Evolutionary conservation across 2,329 filamentous ascomycete genomes (phyloP), one percentile per base, ranked within the genome.

Genomic region (Verticillium isaacii): DNA sequence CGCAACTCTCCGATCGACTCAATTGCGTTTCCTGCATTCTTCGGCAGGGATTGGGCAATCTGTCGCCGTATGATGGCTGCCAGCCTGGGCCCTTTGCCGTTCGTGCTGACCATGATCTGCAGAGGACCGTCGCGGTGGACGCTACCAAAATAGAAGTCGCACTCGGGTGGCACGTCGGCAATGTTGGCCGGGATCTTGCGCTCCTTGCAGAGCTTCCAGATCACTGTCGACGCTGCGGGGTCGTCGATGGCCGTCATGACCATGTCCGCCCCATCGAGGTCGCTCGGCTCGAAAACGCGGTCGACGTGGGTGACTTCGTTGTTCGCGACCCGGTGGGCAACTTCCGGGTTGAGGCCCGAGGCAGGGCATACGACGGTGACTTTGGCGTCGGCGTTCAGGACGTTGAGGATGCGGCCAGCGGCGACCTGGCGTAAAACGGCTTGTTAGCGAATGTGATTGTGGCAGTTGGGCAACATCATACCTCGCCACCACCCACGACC

Each of bases 71-170:
- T 90, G 57, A 93, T 88, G 67, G 92, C 94, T 11, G 95, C 95
- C 66, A 99, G 79, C 72, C 94, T 89, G 0, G 95, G 95, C 0
- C 95, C 95, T 73, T 97, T 97, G 59, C 95, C 95, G 74, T 98
- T 99, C 39, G 95, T 99, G 78, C 91, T 96, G 68, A 99, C 94
- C 95, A 99, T 99, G 70, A 99, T 89, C 80, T 99, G 95, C 64
- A 99, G 77, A 6, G 95, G 95, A 0, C 95, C 95, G 74, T 99
- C 95, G 58, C 95, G 89, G 77, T 99, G 92, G 45, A 97, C 89
- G 73, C 91, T 95, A 65, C 95, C 95, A 78, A 99, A 99, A 82
- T 97, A 99, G 73, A 99, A 99, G 72, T 99, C 95, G 76, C 95
- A 99, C 75, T 99, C 95, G 0, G 92, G 85, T 0, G 95, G 95